A percentile compares a stretch with the other conserved stretches of the same genome.
Conservation (phyloP, 345 rosid species). For the Gynandropsis gynandra region DNA sequence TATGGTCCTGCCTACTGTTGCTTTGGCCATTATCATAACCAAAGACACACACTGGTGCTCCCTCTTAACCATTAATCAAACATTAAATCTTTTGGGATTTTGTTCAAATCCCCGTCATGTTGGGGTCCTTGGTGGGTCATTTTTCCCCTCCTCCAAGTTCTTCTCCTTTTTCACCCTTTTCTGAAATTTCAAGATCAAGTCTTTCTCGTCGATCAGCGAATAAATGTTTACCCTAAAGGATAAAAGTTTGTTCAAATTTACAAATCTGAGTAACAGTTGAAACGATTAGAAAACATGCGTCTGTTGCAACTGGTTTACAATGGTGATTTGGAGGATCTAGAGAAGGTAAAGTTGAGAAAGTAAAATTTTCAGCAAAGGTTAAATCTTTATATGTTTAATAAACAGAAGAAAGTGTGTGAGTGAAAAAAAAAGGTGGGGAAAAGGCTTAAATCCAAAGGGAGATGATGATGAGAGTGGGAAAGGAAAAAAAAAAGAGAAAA, state of each 20-base stretch:
- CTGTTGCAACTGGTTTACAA: neutral
- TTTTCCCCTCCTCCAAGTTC: constrained; percentile 5
- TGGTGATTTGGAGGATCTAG: neutral
- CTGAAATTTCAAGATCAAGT: constrained; percentile 20
- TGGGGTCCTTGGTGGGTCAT: constrained; percentile 28
- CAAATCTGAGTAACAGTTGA: neutral
- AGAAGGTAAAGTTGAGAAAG: too few relatives aligned
- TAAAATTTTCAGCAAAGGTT: neutral
- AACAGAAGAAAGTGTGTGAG: neutral
- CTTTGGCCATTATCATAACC: constrained; percentile 33
- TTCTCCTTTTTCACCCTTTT: constrained; percentile 12
- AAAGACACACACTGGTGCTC: neutral
- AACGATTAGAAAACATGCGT: neutral
- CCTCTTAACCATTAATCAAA: constrained; percentile 19
- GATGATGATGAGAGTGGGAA: constrained; percentile 27
- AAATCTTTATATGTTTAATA: neutral
- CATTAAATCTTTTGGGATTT: constrained; percentile 9
- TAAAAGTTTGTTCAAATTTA: constrained; percentile 9
- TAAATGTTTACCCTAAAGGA: constrained; percentile 18
- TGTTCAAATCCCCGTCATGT: constrained; percentile 21
- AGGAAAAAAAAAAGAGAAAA: constrained; percentile 5
- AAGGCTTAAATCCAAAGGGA: constrained; percentile 22
- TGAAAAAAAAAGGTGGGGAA: neutral
- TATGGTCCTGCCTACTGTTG: constrained; percentile 22
- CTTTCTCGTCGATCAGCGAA: constrained; percentile 23